Evolutionary conservation across 306 rosid genomes (phyloP), one percentile per base, ranked within the genome.

Genomic region (Trichosanthes cucumerina): DNA sequence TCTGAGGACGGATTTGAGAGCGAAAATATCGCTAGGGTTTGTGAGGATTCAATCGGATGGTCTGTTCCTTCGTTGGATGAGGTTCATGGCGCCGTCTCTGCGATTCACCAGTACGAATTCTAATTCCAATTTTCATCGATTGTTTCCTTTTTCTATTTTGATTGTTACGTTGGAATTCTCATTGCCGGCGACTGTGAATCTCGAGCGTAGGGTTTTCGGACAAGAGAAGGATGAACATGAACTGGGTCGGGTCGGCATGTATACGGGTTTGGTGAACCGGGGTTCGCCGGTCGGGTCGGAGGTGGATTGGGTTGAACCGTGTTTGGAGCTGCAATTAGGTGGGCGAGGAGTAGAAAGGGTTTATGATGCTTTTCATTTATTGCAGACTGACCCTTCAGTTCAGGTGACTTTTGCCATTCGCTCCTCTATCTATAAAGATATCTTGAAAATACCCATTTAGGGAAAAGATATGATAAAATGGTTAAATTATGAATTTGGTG

Each of bases 341-440:
- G 47, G 49, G 73, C 60, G 52, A 44, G 89, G 86, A 57, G 76
- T 70, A 57, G 85, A 85, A 18, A 69, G 80, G 69, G 89, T 91
- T 84, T 83, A 79, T 62, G 83, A 87, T 74, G 97, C 97, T 59
- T 84, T 93, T 81, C 88, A 81, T 81, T 82, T 91, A 12, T 84
- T 93, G 87, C 90, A 86, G 82, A 91, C 86, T 18, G 98, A 93
- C 64, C 88, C 90, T 58, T 79, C 87, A 34, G 82, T 93, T 79
- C 92, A 88, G 98, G 98, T 91, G 60, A 77, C 58, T 36, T 77
- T 77, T 76, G 47, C 75, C 41, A 41, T 4, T 77, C 19, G 34
- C 66, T 34, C 52, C 56, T 59, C 24, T 8, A 11, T n/a, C 58
- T 71, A 4, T 44, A 71, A 24, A 1, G 3, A 34, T 65, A 18